Percentiles rank a stretch among this genome's conserved stretches.
Conservation (phyloP, 345 rosid genomes). For the Sonneratia alba region DNA sequence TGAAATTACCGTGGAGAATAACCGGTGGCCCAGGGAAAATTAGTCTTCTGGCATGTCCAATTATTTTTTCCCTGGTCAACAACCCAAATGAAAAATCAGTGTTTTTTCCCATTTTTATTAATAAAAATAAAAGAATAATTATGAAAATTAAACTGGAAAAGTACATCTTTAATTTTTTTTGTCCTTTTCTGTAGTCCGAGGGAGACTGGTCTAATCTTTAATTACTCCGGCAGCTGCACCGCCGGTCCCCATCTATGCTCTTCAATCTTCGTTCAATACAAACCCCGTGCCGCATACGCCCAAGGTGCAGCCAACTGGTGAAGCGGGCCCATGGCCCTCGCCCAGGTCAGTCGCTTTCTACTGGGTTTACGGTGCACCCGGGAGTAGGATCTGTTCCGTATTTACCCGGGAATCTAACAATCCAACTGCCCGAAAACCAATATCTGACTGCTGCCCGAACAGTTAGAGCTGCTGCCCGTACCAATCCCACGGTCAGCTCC, state of each 20-base stretch:
- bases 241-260: not conserved
- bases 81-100: no score
- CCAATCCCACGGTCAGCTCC: not conserved
- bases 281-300: not conserved
- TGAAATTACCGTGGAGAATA: no score
- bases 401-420: conserved; percentile 3
- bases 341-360: not conserved
- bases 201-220: not conserved
- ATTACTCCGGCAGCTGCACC: not conserved
- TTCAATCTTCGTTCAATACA: not conserved
- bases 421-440: conserved; percentile 9
- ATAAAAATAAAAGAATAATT: no score
- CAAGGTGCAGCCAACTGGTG: not conserved
- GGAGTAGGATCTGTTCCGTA: not conserved
- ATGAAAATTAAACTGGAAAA: not conserved
- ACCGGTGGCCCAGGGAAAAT: no score
- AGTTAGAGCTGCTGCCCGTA: not conserved
- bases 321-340: no score
- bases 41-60: no score
- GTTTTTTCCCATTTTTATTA: no score
- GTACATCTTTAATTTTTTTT: not conserved
- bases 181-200: not conserved
- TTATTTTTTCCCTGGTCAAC: no score
- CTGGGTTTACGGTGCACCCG: not conserved
- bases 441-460: conserved; percentile 17